These are phyloP conservation scores for Verticillium nubilum DNA, from an alignment of 2,329 filamentous ascomycete species.

Conservation along the genomic window DNA sequence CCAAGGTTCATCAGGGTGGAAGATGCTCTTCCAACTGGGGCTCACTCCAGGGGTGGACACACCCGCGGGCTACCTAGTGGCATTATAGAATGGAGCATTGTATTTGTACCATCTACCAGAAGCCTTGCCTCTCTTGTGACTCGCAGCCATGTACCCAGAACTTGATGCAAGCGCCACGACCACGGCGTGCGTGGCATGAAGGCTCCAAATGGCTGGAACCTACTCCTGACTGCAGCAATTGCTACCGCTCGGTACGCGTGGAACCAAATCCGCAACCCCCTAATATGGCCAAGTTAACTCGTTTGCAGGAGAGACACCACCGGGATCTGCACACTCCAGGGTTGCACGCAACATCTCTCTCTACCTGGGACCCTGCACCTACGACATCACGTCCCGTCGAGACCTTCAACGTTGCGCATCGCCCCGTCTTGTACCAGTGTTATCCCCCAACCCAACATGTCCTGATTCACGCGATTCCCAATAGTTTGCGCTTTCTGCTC, in stretches of 20 bases:
- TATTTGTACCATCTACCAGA: neutral
- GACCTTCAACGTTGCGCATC: neutral
- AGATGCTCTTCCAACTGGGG: too few species aligned
- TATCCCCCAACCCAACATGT: slow-evolving; percentile 4
- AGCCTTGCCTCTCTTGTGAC: neutral
- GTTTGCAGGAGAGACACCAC: neutral
- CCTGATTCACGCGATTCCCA: slow-evolving; percentile 5
- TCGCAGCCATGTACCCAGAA: neutral
- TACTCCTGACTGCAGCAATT: neutral
- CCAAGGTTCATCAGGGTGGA: too few species aligned
- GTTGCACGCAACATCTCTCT: neutral
- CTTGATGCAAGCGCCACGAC: neutral
- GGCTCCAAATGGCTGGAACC: neutral
- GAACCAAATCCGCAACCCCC: neutral
- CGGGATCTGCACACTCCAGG: neutral
- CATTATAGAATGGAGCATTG: too few species aligned
- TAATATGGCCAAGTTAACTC: neutral
- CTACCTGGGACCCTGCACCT: neutral
- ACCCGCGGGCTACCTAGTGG: too few species aligned
- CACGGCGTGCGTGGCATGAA: neutral
- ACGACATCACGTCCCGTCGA: neutral
- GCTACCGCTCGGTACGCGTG: neutral
- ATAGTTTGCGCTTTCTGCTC: slow-evolving; percentile 2
- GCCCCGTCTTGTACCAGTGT: neutral
- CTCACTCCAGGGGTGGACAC: too few species aligned